Conservation (phyloP, 73 alveolate genomes). For the Tetrahymena thermophila region DNA sequence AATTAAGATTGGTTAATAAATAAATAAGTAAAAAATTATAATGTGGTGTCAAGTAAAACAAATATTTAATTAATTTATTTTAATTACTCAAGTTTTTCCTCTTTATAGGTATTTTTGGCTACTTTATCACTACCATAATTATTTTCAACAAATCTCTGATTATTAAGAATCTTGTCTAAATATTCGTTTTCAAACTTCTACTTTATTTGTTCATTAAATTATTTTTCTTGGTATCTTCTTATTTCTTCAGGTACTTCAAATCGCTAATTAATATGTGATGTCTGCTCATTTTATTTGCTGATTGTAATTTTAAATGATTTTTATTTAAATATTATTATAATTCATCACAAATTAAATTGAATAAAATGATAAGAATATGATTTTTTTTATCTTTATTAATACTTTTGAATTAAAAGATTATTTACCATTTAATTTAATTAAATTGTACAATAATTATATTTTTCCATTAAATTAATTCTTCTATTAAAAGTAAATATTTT, state of each 20-base stretch:
- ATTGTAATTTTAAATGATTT: too few species aligned
- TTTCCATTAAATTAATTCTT: too few species aligned
- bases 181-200: background rate
- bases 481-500: too few species aligned
- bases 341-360: too few species aligned
- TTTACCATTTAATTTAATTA: too few species aligned
- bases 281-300: background rate
- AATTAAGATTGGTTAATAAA: background rate
- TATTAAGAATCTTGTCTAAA: background rate
- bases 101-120: background rate
- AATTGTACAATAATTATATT: too few species aligned
- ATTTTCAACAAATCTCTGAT: background rate
- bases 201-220: background rate
- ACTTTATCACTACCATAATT: background rate
- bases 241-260: background rate
- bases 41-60: background rate
- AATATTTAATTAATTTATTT: too few species aligned
- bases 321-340: too few species aligned
- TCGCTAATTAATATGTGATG: background rate
- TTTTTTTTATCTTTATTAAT: too few species aligned
- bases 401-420: too few species aligned
- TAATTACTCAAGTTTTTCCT: background rate
- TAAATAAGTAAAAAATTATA: too few species aligned
- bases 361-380: too few species aligned
- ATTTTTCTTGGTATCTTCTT: background rate